Percentiles rank a stretch among this genome's conserved stretches.
These are phyloP conservation scores for Kuraishia piskuri DNA, from an alignment of 805 yeast species.

Conservation along the genomic window DNA sequence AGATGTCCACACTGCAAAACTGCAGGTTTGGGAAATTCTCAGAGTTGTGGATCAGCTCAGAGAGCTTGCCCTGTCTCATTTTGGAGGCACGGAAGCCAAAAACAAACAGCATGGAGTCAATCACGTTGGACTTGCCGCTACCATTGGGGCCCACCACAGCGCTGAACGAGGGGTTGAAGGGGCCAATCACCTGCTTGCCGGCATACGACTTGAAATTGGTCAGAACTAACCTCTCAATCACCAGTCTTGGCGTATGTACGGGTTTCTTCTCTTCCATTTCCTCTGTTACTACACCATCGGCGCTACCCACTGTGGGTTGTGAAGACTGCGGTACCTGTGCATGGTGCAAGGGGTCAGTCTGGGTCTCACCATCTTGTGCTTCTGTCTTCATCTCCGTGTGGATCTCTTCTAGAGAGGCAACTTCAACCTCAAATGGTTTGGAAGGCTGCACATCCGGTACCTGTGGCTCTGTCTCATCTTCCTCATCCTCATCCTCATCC, in stretches of 20 bases:
- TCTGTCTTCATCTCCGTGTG: background rate
- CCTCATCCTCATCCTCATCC: background rate
- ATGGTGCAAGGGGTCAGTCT: background rate
- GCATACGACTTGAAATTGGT: slow-evolving; percentile 94
- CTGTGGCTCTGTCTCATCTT: background rate
- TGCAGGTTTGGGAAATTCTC: slow-evolving; percentile 56
- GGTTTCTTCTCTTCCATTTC: background rate
- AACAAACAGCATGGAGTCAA: slow-evolving; percentile 96
- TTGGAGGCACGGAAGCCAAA: slow-evolving; percentile 95
- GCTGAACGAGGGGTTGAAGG: slow-evolving; percentile 86
- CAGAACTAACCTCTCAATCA: slow-evolving; percentile 64
- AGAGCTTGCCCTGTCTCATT: slow-evolving; percentile 92
- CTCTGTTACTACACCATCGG: background rate
- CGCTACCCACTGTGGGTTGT: background rate
- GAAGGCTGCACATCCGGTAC: background rate
- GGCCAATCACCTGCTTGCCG: slow-evolving; percentile 88
- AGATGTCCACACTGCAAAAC: slow-evolving; percentile 86
- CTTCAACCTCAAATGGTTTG: background rate
- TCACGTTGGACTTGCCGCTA: slow-evolving; percentile 93
- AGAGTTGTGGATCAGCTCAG: slow-evolving; percentile 89
- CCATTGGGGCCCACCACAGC: slow-evolving; percentile 99
- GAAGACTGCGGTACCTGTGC: background rate
- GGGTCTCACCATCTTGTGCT: background rate
- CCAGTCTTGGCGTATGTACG: slow-evolving; percentile 36
- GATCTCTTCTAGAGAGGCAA: background rate